Conservation (phyloP, 257 asterid genomes). For the Primulina eburnea region DNA sequence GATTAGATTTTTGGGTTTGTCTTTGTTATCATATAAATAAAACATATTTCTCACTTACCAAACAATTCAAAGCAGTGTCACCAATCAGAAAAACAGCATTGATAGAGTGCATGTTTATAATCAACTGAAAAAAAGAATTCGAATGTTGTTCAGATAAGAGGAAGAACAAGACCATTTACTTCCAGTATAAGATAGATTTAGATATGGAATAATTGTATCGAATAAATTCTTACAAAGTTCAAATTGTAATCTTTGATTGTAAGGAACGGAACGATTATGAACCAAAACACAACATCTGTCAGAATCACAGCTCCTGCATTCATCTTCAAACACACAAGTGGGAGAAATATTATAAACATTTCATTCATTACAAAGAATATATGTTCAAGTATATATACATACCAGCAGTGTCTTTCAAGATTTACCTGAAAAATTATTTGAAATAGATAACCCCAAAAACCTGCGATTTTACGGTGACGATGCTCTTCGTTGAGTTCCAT, state of each 20-base stretch:
- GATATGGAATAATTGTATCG: neutral
- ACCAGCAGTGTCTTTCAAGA: conserved; percentile 3
- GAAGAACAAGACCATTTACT: neutral
- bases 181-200: neutral
- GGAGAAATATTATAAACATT: neutral
- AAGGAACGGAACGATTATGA: conserved; percentile 83
- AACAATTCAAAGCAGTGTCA: conserved; percentile 75
- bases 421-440: conserved; percentile 89
- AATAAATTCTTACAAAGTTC: conserved; percentile 62
- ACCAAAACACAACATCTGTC: conserved; percentile 89
- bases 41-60: conserved; percentile 45
- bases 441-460: conserved; percentile 63
- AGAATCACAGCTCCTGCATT: conserved; percentile 93
- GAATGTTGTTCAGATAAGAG: conserved; percentile 22
- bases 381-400: neutral
- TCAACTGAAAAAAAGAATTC: conserved; percentile 52
- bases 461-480: conserved; percentile 48
- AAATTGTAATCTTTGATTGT: conserved; percentile 70
- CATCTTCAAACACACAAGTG: conserved; percentile 45
- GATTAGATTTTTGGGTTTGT: neutral
- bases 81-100: conserved; percentile 79
- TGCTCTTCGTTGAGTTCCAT: conserved; percentile 28
- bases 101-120: conserved; percentile 84
- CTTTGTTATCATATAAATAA: neutral
- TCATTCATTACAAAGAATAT: neutral